Base-by-base conservation (phyloP, 805 yeast species). In the Zygosaccharomyces rouxii region DNA sequence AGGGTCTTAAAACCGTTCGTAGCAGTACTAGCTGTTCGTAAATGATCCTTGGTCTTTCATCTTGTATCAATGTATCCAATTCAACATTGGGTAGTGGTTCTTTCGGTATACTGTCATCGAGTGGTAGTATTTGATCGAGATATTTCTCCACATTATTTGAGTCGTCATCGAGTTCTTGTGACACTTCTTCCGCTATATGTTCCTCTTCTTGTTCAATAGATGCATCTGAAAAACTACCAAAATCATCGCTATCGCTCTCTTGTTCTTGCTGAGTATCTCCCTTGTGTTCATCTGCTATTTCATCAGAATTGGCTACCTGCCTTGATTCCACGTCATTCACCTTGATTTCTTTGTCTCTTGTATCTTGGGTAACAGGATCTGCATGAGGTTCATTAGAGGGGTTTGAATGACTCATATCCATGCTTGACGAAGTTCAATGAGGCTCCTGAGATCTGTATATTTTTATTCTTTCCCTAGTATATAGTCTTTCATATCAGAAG, bases 181-280 rank as follows among this genome's bases (percentile, higher is more conserved):
- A 16, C 19, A 31, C 23, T 16, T 35, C 35, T 11, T 25, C 28
- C 10, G 28, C 7, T 11, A 11, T 10, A 25, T 11, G 28, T 11
- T 25, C 28, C 10, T 25, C 28, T 4, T 50, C 57, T 7, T 49
- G 48, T 29, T 58, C 65, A 44, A 57, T 44, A 7, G 67, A 58
- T 1, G 65, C 68, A 52, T 64, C 69, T 18, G 67, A 64, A 43
- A 66, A 66, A 39, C 58, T 64, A n/a, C 69, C 70, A 50, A 65
- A 66, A 49, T 63, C 69, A 40, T 64, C 69, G 23, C 62, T 59
- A 28, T 58, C 59, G 40, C 44, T 41, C 47, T 51, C 40, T 28
- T 43, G 29, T 19, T 28, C 18, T 41, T 13, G 42, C 14, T 21
- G 42, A 3, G 42, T 13, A 23, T 23, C n/a, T 5, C 26, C 41